Conservation (phyloP, 495 filamentous ascomycete species). For the Aspergillus incahuasiensis region DNA sequence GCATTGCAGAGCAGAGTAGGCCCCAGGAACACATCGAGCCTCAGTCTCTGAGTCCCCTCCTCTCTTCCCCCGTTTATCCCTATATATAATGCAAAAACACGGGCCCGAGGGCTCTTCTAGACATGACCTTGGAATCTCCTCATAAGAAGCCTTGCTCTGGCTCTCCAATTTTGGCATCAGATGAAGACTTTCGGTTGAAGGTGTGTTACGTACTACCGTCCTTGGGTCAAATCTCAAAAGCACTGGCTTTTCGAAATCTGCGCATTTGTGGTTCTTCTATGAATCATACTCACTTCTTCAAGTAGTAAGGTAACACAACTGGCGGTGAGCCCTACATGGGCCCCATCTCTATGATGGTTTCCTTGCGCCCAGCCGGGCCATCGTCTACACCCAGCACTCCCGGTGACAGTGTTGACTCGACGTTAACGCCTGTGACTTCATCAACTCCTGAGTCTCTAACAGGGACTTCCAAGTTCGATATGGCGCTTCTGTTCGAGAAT, state of each 20-base stretch:
- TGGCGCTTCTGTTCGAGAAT: conserved; percentile 4
- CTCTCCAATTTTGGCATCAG: background rate
- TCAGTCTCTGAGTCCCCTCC: background rate
- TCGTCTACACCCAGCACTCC: conserved; percentile 1
- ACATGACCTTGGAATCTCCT: background rate
- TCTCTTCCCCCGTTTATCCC: background rate
- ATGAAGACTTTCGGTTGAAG: background rate
- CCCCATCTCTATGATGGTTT: background rate
- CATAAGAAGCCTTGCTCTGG: background rate
- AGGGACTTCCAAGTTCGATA: background rate
- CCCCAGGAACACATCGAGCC: background rate
- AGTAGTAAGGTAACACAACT: conserved; percentile 3
- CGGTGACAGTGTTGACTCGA: background rate
- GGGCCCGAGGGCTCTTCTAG: background rate
- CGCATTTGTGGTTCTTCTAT: background rate
- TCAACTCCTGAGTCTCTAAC: background rate
- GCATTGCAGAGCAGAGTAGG: background rate
- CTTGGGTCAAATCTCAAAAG: background rate
- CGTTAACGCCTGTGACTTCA: background rate
- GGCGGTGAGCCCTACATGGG: background rate
- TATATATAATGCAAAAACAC: background rate
- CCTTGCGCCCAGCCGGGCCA: background rate
- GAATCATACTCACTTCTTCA: background rate
- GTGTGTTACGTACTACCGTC: background rate
- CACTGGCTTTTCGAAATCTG: too few species aligned